These are phyloP conservation scores for Blastomyces parvus DNA, from an alignment of 2,329 filamentous ascomycete species.

Conservation along the genomic window DNA sequence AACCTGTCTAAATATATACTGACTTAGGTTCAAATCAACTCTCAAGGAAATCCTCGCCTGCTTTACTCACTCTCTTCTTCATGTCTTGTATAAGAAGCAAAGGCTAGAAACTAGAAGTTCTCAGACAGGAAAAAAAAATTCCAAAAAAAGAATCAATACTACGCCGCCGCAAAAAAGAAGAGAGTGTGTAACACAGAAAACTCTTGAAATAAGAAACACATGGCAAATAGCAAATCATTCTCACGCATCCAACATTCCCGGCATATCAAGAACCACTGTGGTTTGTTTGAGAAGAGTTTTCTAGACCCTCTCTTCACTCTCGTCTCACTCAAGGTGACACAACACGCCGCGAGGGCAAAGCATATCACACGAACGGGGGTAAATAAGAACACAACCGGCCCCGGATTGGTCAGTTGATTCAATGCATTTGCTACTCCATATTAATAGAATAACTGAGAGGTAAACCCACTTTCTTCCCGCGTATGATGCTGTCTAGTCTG, in stretches of 20 bases:
- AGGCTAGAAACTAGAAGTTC: neutral
- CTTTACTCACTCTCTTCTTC: neutral
- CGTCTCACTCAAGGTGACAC: neutral
- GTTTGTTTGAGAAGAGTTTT: neutral
- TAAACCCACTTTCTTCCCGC: too few relatives aligned
- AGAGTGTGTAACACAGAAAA: neutral
- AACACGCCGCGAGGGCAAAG: neutral
- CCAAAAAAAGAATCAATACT: neutral
- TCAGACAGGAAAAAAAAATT: neutral
- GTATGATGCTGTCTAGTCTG: too few relatives aligned
- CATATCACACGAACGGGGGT: too few relatives aligned
- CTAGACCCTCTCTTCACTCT: neutral
- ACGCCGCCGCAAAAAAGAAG: too few relatives aligned
- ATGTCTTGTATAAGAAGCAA: neutral
- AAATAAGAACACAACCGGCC: too few relatives aligned
- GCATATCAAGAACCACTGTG: neutral
- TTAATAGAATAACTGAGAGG: too few relatives aligned
- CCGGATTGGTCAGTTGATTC: too few relatives aligned
- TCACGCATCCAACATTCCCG: neutral
- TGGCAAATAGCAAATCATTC: conserved; percentile 2
- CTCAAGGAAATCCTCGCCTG: neutral
- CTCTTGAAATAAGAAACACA: neutral
- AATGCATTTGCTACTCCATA: too few relatives aligned
- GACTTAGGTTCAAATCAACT: too few relatives aligned
- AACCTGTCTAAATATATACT: too few relatives aligned